phyloP scores from a whole-genome alignment of 768 basidiomycete genomes.

The Lactarius sanguifluus region DNA sequence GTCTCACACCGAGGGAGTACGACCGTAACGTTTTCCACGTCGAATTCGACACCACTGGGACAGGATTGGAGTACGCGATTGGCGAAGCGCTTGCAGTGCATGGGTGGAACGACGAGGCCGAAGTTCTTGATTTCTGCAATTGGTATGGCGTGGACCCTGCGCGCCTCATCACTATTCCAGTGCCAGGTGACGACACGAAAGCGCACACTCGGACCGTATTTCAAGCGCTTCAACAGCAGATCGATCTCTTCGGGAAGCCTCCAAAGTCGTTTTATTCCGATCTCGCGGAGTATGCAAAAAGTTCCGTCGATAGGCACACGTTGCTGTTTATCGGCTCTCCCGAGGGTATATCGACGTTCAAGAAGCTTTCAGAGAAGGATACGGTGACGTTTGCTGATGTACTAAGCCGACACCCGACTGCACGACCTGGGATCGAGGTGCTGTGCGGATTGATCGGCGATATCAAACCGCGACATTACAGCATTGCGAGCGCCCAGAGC shows the following conservation, averaged over 20 bases:
- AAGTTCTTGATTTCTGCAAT: conserved; percentile 83
- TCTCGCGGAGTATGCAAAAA: conserved; percentile 72
- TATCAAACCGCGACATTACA: conserved; percentile 97
- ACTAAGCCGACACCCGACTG: conserved; percentile 70
- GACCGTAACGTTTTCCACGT: conserved; percentile 99
- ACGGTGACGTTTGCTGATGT: conserved; percentile 93
- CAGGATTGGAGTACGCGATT: conserved; percentile 91
- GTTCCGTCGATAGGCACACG: conserved; percentile 68
- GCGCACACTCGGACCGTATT: conserved; percentile 93
- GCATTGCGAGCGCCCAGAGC: conserved; percentile 93
- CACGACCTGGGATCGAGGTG: conserved; percentile 77
- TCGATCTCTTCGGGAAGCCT: conserved; percentile 94
- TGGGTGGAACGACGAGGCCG: conserved; percentile 93
- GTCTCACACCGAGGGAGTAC: conserved; percentile 92
- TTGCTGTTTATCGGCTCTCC: conserved; percentile 91
- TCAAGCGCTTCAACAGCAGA: conserved; percentile 93
- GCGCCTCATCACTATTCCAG: conserved; percentile 78
- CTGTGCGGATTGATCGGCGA: conserved; percentile 90
- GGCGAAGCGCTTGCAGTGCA: conserved; percentile 97
- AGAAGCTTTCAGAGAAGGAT: conserved; percentile 93
- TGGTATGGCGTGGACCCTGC: conserved; percentile 90
- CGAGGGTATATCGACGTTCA: conserved; percentile 90
- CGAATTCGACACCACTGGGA: conserved; percentile 90
- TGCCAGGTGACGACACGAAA: conserved; percentile 57
- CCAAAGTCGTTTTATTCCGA: conserved; percentile 95